phyloP scores from a whole-genome alignment of 2,329 filamentous ascomycete species.

The Xylariales sp. region DNA sequence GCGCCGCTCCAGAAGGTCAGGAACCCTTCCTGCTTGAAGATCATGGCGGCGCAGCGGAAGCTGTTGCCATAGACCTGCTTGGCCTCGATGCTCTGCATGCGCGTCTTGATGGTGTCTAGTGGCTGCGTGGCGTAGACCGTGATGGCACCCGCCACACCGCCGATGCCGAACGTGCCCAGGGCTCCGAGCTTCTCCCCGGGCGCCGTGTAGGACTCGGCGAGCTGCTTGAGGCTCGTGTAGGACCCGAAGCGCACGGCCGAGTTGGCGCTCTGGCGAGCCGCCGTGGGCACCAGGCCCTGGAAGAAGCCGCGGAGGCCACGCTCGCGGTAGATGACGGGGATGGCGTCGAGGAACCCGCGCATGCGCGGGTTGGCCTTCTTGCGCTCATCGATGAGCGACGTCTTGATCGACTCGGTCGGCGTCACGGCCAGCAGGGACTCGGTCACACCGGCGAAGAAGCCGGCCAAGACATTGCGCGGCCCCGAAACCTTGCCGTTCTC shows the following conservation, averaged over 20 bases:
- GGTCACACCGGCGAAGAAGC: constrained; percentile 91
- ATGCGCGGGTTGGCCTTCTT: constrained; percentile 82
- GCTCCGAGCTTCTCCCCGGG: constrained; percentile 93
- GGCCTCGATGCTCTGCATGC: constrained; percentile 96
- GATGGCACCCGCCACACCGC: constrained; percentile 81
- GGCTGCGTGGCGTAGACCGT: constrained; percentile 77
- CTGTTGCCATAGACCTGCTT: constrained; percentile 79
- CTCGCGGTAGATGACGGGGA: constrained; percentile 80
- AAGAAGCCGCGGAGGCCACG: constrained; percentile 90
- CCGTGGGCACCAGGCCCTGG: constrained; percentile 93
- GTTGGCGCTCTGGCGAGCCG: constrained; percentile 90
- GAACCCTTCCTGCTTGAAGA: constrained; percentile 85
- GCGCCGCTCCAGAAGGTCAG: constrained; percentile 94
- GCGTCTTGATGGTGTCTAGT: constrained; percentile 91
- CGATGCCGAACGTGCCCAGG: constrained; percentile 84
- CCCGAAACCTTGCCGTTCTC: constrained; percentile 84
- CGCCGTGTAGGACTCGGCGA: constrained; percentile 86
- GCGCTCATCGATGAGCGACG: constrained; percentile 94
- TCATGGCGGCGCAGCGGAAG: constrained; percentile 73
- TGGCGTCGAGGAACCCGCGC: constrained; percentile 87
- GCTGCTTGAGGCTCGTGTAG: constrained; percentile 86
- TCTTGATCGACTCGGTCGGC: constrained; percentile 97
- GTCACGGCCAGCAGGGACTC: constrained; percentile 93
- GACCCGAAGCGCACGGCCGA: constrained; percentile 86
- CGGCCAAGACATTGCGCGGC: constrained; percentile 84